Evolutionary conservation across 768 basidiomycete species (phyloP).

Genomic region (Pleurotus salmoneostramineus): DNA sequence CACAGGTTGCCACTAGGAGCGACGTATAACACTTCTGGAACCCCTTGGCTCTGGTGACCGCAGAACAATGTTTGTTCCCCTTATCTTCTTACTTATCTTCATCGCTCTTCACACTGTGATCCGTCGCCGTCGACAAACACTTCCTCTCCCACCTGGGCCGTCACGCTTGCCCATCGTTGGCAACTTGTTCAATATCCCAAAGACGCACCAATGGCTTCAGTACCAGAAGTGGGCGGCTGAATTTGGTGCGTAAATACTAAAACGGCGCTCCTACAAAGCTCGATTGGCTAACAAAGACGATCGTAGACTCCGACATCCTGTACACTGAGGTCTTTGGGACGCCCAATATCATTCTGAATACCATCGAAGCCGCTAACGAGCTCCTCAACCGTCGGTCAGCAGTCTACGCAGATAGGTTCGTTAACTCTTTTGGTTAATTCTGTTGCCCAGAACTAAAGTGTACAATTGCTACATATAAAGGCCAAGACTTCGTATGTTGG

Average conservation of each 20-base stretch:
- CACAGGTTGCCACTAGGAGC: no score
- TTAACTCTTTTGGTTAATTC: constrained; percentile 12
- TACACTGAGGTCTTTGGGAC: constrained; percentile 48
- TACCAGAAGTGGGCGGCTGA: constrained; percentile 12
- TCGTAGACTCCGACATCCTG: constrained; percentile 32
- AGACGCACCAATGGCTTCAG: neutral
- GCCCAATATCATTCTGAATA: constrained; percentile 42
- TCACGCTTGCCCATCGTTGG: constrained; percentile 18
- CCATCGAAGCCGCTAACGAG: neutral
- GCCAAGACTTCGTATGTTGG: no score
- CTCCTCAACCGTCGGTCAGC: constrained; percentile 9
- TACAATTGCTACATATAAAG: no score
- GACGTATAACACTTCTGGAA: no score
- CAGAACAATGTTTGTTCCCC: no score
- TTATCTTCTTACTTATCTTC: no score
- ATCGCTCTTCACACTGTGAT: no score
- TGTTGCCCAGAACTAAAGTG: no score
- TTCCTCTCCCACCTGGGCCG: constrained; percentile 21
- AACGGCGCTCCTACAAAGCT: neutral
- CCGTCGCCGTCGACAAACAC: no score
- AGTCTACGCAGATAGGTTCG: constrained; percentile 49
- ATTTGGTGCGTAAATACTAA: neutral
- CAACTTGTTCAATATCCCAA: constrained; percentile 18
- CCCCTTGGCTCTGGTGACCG: no score
- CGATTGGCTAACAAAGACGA: neutral